Base-by-base conservation (phyloP, 2,329 filamentous ascomycete species). In the Colletotrichum simmondsii region DNA sequence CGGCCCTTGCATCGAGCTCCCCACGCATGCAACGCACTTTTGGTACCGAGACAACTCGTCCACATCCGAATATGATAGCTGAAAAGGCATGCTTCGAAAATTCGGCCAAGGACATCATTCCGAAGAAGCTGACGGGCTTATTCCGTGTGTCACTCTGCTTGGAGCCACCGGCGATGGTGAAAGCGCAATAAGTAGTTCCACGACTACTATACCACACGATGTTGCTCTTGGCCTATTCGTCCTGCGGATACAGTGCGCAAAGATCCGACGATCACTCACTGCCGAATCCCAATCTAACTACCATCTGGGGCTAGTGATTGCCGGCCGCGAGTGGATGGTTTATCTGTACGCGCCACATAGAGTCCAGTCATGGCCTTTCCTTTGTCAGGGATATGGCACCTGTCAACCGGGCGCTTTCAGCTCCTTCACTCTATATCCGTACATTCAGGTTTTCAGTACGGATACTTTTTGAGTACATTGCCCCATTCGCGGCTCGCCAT, bases 281-380 rank as follows among this genome's bases (percentile, higher is more conserved):
- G 69, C 69, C 58, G 65, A 58, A 46, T 54, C 32, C n/a, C 53
- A 68, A 59, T 69, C 52, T 63, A 24, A n/a, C 37, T 32, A 28
- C 49, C 30, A 60, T 65, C 70, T 57, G 24, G 66, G 53, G 66
- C 60, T 70, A 58, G 35, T 59, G 60, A 72, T 70, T 70, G 60
- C 66, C 66, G 65, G 58, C 69, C 37, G 58, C 42, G 42, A 53
- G 58, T 59, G 11, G 35, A 32, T 49, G 64, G 57, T 67, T 42
- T 53, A 22, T 24, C 42, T 63, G 30, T 69, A 32, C 54, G 54
- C 32, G 46, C 54, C 42, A 70, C 59, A 53, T 56, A 24, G 35
- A 69, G 32, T 46, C 59, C 46, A 56, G 49, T 70, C 56, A 42
- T 52, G 14, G 54, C 54, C 35, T 61, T 54, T 35, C 49, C 19